These are phyloP conservation scores for Plantago major DNA, from an alignment of 257 asterid genomes.

Conservation along the genomic window DNA sequence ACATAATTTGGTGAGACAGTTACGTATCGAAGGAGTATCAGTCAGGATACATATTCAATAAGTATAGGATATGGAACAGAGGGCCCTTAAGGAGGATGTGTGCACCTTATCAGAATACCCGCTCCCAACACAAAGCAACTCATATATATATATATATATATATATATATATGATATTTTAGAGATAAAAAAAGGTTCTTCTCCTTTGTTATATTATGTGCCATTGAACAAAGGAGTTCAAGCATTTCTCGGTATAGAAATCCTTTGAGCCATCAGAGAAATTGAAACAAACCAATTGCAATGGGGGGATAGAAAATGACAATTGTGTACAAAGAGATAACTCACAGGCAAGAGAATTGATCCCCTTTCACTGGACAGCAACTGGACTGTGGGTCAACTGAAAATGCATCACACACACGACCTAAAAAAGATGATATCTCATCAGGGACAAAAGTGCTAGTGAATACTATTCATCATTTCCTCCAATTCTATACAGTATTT, in stretches of 20 bases:
- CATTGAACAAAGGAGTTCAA: conserved; percentile 11
- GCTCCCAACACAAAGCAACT: background rate
- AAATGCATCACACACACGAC: conserved; percentile 79
- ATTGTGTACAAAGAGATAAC: conserved; percentile 35
- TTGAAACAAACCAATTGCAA: conserved; percentile 8
- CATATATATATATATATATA: background rate
- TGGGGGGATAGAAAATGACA: conserved; percentile 2
- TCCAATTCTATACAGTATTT: conserved; percentile 4
- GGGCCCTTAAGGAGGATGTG: no score
- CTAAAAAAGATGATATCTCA: conserved; percentile 34
- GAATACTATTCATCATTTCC: background rate
- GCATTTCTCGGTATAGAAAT: background rate
- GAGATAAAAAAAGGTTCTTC: background rate
- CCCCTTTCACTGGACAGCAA: conserved; percentile 67
- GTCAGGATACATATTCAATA: no score
- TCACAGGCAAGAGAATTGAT: conserved; percentile 86
- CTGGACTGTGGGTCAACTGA: conserved; percentile 59
- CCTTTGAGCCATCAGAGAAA: conserved; percentile 8
- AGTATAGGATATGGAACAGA: no score
- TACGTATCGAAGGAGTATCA: no score
- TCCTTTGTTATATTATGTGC: background rate
- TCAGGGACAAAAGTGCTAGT: background rate
- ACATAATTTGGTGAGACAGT: no score
- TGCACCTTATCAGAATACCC: no score
- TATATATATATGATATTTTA: background rate